Percentiles rank a stretch among this genome's conserved stretches.
phyloP scores from a whole-genome alignment of 2,329 filamentous ascomycete genomes.

The Fusarium nanum region DNA sequence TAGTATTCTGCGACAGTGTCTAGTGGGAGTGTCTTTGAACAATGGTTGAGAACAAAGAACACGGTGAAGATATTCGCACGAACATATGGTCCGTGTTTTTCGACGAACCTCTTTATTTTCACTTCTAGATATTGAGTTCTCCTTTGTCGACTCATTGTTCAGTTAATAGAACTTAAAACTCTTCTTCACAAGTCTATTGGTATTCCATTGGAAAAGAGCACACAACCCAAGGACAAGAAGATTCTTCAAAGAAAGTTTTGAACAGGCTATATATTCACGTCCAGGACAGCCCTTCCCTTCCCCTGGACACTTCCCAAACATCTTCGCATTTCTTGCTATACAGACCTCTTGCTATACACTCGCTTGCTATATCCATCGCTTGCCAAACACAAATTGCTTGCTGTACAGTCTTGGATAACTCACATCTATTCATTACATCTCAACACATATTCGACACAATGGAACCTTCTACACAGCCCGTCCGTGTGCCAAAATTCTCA shows the following conservation, averaged over 20 bases:
- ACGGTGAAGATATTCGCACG: neutral
- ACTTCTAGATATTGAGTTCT: neutral
- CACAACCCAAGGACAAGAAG: neutral
- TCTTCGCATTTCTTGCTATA: neutral
- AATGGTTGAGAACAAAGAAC: constrained; percentile 15
- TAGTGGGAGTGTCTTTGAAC: constrained; percentile 12
- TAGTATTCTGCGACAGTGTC: neutral
- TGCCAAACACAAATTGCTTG: neutral
- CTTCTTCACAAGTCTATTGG: neutral
- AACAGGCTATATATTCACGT: neutral
- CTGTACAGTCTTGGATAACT: neutral
- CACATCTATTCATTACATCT: neutral
- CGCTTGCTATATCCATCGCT: too few relatives aligned
- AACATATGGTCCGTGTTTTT: neutral
- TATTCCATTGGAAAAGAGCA: neutral
- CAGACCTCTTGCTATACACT: neutral
- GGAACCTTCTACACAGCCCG: neutral
- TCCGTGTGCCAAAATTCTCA: neutral
- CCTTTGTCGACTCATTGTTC: neutral
- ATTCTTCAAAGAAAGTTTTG: neutral
- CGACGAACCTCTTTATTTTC: neutral
- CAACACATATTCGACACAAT: neutral
- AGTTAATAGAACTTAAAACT: neutral
- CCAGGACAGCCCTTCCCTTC: neutral
- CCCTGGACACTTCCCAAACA: neutral